These are phyloP conservation scores for Sordaria brevicollis DNA, from an alignment of 495 filamentous ascomycete genomes.

Conservation along the genomic window DNA sequence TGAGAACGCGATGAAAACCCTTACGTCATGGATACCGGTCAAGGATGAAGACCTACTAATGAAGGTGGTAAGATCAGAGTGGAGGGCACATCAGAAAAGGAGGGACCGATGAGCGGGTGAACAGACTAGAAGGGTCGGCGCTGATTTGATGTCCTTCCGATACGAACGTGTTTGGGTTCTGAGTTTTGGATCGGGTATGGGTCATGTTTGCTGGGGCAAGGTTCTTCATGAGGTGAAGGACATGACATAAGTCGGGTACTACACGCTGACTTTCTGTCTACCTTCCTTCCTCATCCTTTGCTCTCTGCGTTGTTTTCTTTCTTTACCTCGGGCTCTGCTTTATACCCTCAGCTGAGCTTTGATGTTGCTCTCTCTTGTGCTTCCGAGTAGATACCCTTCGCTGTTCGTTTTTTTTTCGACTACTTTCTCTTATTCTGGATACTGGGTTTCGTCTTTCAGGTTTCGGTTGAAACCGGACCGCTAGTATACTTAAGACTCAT, in stretches of 20 bases:
- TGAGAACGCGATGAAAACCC: constrained; percentile 94
- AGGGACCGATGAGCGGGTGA: constrained; percentile 17
- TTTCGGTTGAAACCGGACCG: neutral
- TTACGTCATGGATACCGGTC: constrained; percentile 93
- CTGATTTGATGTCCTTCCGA: neutral
- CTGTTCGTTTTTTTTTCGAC: neutral
- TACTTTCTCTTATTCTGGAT: neutral
- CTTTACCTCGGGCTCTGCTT: neutral
- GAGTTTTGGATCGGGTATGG: neutral
- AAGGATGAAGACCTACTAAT: constrained; percentile 92
- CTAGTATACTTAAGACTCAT: neutral
- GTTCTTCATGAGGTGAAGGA: neutral
- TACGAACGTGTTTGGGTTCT: neutral
- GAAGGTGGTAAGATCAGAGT: constrained; percentile 87
- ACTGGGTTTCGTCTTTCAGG: neutral
- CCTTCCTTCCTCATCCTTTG: neutral
- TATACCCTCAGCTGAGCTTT: neutral
- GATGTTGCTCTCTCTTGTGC: neutral
- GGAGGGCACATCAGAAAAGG: constrained; percentile 53
- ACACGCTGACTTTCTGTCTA: neutral
- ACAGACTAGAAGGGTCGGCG: neutral
- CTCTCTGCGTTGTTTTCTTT: neutral
- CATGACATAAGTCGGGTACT: neutral
- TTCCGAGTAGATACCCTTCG: neutral
- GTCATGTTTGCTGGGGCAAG: neutral